These are phyloP conservation scores for Microcyclospora tardicrescens DNA, from an alignment of 2,329 filamentous ascomycete species.

Conservation along the genomic window DNA sequence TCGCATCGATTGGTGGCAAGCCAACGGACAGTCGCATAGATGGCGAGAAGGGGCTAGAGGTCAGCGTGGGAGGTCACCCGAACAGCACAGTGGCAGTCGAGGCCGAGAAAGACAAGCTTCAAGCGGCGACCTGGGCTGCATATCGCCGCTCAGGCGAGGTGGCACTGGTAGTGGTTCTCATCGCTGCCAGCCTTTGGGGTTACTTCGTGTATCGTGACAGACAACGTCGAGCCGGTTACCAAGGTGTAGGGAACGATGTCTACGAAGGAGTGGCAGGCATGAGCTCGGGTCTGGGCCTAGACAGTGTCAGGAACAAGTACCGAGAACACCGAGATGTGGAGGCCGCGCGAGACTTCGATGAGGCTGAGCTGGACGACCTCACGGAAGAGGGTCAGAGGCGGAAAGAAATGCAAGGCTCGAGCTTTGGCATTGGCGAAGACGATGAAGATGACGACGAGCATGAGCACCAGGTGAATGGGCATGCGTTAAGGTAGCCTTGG, in stretches of 20 bases:
- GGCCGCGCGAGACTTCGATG: slow-evolving; percentile 46
- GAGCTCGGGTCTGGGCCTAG: slow-evolving; percentile 30
- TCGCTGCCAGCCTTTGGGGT: slow-evolving; percentile 63
- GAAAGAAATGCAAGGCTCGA: slow-evolving; percentile 3
- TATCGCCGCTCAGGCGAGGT: slow-evolving; percentile 81
- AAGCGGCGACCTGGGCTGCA: slow-evolving; percentile 75
- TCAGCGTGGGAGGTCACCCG: slow-evolving; percentile 56
- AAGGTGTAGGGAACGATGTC: slow-evolving; percentile 26
- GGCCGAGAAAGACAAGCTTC: slow-evolving; percentile 57
- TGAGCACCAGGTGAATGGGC: not conserved
- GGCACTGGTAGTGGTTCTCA: slow-evolving; percentile 66
- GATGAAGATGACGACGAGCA: slow-evolving; percentile 1
- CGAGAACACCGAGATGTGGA: slow-evolving; percentile 39
- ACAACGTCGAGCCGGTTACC: slow-evolving; percentile 34
- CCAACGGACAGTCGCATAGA: slow-evolving; percentile 72
- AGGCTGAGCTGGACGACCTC: slow-evolving; percentile 46
- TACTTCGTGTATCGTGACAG: slow-evolving; percentile 51
- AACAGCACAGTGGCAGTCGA: slow-evolving; percentile 56
- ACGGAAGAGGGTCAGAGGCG: slow-evolving; percentile 15
- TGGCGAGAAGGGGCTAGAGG: slow-evolving; percentile 68
- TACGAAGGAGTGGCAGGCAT: slow-evolving; percentile 31
- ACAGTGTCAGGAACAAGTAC: slow-evolving; percentile 24
- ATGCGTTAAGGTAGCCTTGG: not conserved
- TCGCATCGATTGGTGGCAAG: slow-evolving; percentile 69
- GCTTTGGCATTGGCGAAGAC: not conserved